Percentiles rank a stretch among this genome's conserved stretches.
Conservation (phyloP, 129 eudicot genomes). For the Ambrosia trifida region DNA sequence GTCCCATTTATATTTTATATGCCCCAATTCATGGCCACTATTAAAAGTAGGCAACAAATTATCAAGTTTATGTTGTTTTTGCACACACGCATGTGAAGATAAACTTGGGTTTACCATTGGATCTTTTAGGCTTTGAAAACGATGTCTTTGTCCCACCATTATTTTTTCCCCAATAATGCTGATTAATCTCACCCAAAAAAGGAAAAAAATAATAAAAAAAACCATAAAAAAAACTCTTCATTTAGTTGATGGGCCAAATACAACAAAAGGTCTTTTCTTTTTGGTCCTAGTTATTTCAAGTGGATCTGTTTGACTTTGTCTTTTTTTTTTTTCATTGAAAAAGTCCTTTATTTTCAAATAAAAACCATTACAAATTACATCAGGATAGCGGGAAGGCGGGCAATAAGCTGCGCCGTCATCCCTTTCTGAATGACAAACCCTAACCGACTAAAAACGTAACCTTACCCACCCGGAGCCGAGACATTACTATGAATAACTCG, state of each 20-base stretch:
- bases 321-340: no score
- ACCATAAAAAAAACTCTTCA: background rate
- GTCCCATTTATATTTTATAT: constrained; percentile 17
- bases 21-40: background rate
- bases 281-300: background rate
- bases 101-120: constrained; percentile 4
- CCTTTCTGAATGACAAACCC: no score
- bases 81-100: background rate
- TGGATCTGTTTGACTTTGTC: background rate
- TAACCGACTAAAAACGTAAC: no score
- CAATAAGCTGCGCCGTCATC: no score
- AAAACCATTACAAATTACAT: no score
- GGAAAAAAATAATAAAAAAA: background rate
- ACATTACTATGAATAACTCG: no score
- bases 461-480: no score
- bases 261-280: background rate
- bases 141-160: constrained; percentile 3
- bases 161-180: background rate
- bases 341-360: no score
- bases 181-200: background rate
- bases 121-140: constrained; percentile 12
- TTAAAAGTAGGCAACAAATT: constrained; percentile 8
- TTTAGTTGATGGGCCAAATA: background rate
- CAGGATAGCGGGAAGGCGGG: no score
- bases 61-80: constrained; percentile 15